Evolutionary conservation across 495 filamentous ascomycete genomes (phyloP), one percentile per base, ranked within the genome.

Genomic region (Hyphodiscus hymeniophilus): DNA sequence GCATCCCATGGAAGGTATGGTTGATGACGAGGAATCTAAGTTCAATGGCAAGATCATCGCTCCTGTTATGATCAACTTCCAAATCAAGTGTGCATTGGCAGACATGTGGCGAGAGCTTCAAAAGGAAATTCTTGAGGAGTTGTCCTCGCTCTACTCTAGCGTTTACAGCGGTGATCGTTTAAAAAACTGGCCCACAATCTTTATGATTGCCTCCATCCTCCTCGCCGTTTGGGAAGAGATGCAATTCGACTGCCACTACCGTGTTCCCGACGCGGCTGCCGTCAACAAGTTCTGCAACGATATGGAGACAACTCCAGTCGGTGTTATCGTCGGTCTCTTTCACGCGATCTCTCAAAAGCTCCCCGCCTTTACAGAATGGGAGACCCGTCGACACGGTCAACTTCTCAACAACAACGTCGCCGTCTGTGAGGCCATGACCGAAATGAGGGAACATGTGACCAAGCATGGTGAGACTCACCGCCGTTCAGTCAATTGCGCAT

Each of bases 51-150:
- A 91, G 74, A 89, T 80, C 21, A 77, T 92, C 54, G 89, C 89
- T 13, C 89, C 89, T 2, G 87, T 95, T 52, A 92, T 95, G 89
- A 91, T 95, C 78, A 95, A 95, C 71, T 95, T 95, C 77, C 87
- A 95, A 69, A 84, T 95, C 67, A 95, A 95, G 74, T 87, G 81
- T 60, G 89, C 89, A 39, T 80, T 95, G 72, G 89, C 87, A 24
- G 85, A 87, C 58, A 89, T 94, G 85, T 95, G 89, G 89, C 87
- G 89, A 50, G 89, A 94, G 63, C 70, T 95, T 35, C 87, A 94
- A 64, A 94, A 94, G 69, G 89, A 95, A 51, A 83, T 95, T 36
- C 71, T 95, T 11, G 89, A 94, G 67, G 89, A 95, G 70, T 78
- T 95, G 1, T 95, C 89, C 0, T 63, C 76, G 1, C 77, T 95